Evolutionary conservation across 345 rosid species (phyloP), one percentile per base, ranked within the genome.

Genomic region (Hirschfeldia incana): DNA sequence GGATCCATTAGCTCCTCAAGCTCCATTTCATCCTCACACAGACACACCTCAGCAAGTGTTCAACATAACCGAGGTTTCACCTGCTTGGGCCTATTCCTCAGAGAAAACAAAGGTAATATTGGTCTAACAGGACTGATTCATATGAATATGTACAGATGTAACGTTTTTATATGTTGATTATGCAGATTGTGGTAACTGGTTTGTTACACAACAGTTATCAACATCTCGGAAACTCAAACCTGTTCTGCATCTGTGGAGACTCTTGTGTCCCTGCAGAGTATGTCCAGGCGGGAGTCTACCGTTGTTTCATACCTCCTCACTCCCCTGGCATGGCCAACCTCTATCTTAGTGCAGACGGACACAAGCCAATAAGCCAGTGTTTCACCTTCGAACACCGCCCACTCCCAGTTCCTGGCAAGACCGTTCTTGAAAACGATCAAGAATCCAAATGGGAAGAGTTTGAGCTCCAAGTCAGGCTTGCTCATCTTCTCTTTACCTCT

Each of bases 31-130:
- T 75, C 81, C 74, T 57, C 87, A 72, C 42, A 76, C 88, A 53
- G 79, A 81, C 49, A 44, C 65, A 77, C 87, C 88, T 9, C 85
- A 86, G 72, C 87, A 89, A 59, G 78, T 83, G 81, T 95, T 93
- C 86, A 82, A 64, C 78, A 86, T 93, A 76, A 90, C 91, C 8
- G 99, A 89, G 75, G 84, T 95, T 69, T 90, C 98, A 67, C 97
- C 94, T 79, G 72, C 88, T 28, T 92, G 94, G 97, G 91, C 94
- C 72, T 91, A 83, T 82, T 87, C 94, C 44, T 80, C 85, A 61
- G 93, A 95, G 82, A 88, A 85, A 81, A 93, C 99, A 27, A 95
- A 95, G 97, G 99, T 91, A 15, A 36, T 6, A n/a, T n/a, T 51
- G 4, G 49, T 53, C 8, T 29, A 60, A 72, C 16, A 13, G 15